These are phyloP conservation scores for Nymphaea colorata DNA, from an alignment of 164 flowering plant genomes.

Conservation along the genomic window DNA sequence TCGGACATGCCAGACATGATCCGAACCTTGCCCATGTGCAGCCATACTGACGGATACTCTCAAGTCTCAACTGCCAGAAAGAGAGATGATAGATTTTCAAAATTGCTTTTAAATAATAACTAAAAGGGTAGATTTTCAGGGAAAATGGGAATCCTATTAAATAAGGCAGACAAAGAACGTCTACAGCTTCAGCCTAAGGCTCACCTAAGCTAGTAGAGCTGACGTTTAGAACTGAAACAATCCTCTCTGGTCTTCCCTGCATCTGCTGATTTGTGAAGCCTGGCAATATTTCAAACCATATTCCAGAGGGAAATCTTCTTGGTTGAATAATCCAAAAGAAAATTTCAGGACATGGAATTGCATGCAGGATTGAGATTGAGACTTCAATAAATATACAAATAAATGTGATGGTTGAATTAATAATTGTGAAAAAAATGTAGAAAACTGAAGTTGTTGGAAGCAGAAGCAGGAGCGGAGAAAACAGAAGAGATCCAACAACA, in stretches of 20 bases:
- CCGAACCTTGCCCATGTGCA: background rate
- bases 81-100: no score
- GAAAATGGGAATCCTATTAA: background rate
- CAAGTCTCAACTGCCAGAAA: background rate
- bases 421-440: constrained; percentile 76
- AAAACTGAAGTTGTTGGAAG: constrained; percentile 91
- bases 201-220: constrained; percentile 46
- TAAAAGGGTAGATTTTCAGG: no score
- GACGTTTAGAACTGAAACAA: constrained; percentile 56
- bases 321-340: constrained; percentile 55
- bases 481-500: constrained; percentile 84
- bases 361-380: constrained; percentile 56
- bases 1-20: background rate
- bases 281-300: constrained; percentile 57
- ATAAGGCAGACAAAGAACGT: background rate
- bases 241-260: constrained; percentile 8
- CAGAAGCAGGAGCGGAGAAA: constrained; percentile 75
- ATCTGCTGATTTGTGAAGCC: constrained; percentile 9
- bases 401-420: constrained; percentile 32
- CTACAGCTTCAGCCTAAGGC: constrained; percentile 4
- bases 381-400: constrained; percentile 43
- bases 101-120: no score
- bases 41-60: background rate
- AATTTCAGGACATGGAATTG: constrained; percentile 65
- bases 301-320: constrained; percentile 76